Base-by-base conservation (phyloP, 2,329 filamentous ascomycete genomes). In the Domatiomyces globalis region DNA sequence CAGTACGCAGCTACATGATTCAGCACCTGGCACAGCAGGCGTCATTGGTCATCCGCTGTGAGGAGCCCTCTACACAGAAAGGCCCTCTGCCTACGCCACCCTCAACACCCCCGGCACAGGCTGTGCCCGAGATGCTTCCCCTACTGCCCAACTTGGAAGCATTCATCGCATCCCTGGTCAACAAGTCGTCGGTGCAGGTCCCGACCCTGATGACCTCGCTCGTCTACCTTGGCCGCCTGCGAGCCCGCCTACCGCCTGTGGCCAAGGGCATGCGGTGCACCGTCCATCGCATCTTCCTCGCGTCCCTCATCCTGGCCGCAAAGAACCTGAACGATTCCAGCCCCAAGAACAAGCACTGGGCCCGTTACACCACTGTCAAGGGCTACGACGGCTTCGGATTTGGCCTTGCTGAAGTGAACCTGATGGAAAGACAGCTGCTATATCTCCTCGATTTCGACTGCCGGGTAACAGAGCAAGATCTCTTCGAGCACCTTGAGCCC, bases 341-440 rank as follows among this genome's bases (percentile, higher is more conserved):
- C 10, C 92, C 92, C 57, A 96, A 96, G 82, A 98, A 98, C 80
- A 96, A 96, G 81, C 92, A 98, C 77, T 98, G 92, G 92, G 89
- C 92, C 58, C 84, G 82, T 63, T 98, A 96, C 75, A 94, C 85
- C 54, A 73, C 83, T 62, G 83, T 95, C 61, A 77, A 76, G 56
- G 80, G 78, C 50, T 84, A 75, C 67, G 80, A 81, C 9, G 79
- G 75, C 63, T 98, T 96, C 64, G 86, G 88, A 61, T 96, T 98
- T 76, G 90, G 83, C 63, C 78, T 89, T 60, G 92, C 87, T 36
- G 92, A 98, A 72, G 92, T 98, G 63, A 98, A 98, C 74, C 77
- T 96, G 56, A 98, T 98, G 92, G 92, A 98, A 78, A 94, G 94
- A 78, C 92, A 98, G 71, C 78, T 98, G 27, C 83, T 98, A 49